A percentile compares a stretch with the other conserved stretches of the same genome.
Evolutionary conservation across 345 rosid genomes (phyloP).

Genomic region (Populus deltoides): DNA sequence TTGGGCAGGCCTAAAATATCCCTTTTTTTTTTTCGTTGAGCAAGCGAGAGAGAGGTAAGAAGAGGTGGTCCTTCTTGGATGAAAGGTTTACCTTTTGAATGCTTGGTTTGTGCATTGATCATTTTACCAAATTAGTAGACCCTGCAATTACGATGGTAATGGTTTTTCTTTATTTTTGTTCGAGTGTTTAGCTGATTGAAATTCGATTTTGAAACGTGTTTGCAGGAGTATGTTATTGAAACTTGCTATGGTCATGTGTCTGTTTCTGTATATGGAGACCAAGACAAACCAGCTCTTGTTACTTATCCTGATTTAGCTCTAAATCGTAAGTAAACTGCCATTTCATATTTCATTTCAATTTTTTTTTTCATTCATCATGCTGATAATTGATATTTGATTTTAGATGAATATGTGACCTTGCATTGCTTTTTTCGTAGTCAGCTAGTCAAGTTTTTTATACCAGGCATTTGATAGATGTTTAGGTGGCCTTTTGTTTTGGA

Average conservation of each 20-base stretch:
- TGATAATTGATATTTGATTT: neutral
- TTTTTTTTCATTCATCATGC: neutral
- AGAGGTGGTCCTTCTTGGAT: neutral
- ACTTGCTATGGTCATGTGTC: slow-evolving; percentile 63
- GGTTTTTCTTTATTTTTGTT: neutral
- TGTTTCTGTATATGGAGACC: slow-evolving; percentile 88
- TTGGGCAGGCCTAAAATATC: slow-evolving; percentile 17
- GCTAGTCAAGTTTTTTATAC: neutral
- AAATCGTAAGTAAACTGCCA: slow-evolving; percentile 51
- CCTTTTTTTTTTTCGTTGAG: neutral
- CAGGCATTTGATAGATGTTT: neutral
- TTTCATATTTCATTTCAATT: neutral
- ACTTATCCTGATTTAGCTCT: slow-evolving; percentile 93
- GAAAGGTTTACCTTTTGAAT: neutral
- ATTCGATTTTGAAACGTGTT: slow-evolving; percentile 18
- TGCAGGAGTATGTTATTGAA: slow-evolving; percentile 69
- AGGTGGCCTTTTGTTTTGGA: neutral
- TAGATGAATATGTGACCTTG: neutral
- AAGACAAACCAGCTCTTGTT: slow-evolving; percentile 89
- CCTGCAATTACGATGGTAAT: neutral
- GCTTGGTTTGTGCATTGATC: neutral
- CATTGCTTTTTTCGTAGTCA: neutral
- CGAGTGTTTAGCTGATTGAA: neutral
- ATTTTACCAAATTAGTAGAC: neutral
- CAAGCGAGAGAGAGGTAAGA: neutral